phyloP scores from a whole-genome alignment of 768 basidiomycete species.

The Leccinum obscurum region DNA sequence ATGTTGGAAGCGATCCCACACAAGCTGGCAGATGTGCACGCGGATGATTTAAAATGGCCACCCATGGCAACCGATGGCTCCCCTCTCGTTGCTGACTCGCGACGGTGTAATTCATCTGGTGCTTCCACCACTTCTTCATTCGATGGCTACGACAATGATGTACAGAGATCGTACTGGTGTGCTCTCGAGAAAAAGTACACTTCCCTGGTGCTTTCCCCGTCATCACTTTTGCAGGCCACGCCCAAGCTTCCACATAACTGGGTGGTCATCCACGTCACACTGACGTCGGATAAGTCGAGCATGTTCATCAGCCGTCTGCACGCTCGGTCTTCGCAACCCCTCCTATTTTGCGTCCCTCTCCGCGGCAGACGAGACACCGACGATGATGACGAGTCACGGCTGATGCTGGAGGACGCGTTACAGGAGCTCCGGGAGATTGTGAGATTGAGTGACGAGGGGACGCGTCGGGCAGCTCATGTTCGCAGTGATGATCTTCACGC shows the following conservation, averaged over 20 bases:
- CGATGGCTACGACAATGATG: conserved; percentile 40
- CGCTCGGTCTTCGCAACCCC: conserved; percentile 48
- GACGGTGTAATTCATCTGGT: conserved; percentile 20
- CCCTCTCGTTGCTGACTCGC: conserved; percentile 29
- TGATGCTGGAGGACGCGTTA: conserved; percentile 74
- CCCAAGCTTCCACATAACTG: conserved; percentile 68
- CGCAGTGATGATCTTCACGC: conserved; percentile 66
- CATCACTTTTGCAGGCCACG: conserved; percentile 43
- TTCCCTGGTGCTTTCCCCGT: conserved; percentile 21
- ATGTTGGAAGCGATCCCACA: conserved; percentile 77
- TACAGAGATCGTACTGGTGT: conserved; percentile 59
- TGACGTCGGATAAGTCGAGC: conserved; percentile 80
- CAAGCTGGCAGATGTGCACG: conserved; percentile 53
- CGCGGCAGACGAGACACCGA: conserved; percentile 78
- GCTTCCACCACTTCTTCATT: conserved; percentile 17
- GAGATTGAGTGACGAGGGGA: conserved; percentile 70
- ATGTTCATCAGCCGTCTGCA: conserved; percentile 83
- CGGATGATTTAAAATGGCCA: conserved; percentile 81
- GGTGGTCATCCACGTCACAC: conserved; percentile 80
- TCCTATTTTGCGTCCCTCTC: conserved; percentile 88
- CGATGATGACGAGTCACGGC: conserved; percentile 67
- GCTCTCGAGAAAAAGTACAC: conserved; percentile 54
- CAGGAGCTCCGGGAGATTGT: conserved; percentile 80
- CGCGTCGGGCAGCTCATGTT: conserved; percentile 69
- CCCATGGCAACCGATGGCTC: conserved; percentile 46